Evolutionary conservation across 78 protist genomes (phyloP).

Genomic region (Anaeramoeba ignava): DNA sequence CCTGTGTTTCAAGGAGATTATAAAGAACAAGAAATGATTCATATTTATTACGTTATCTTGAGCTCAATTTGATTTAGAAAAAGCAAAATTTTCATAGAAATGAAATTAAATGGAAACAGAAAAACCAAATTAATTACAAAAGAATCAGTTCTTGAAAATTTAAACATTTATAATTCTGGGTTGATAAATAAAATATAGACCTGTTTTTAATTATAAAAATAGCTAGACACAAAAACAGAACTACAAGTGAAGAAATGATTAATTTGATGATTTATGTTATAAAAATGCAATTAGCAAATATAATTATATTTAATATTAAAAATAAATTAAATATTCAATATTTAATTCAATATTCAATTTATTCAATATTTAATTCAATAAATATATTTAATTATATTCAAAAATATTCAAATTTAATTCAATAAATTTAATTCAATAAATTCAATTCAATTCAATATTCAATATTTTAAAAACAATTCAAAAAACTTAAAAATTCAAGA

Average conservation of each 20-base stretch:
- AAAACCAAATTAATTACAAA: not conserved
- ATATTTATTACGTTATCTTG: not conserved
- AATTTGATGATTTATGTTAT: not conserved
- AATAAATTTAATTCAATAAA: too few relatives aligned
- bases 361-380: too few relatives aligned
- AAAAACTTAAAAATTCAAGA: too few relatives aligned
- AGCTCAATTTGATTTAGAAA: not conserved
- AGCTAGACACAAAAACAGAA: not conserved
- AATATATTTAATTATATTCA: too few relatives aligned
- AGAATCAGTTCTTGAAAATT: not conserved
- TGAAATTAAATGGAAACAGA: not conserved
- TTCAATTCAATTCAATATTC: too few relatives aligned
- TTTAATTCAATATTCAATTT: too few relatives aligned
- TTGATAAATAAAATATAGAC: not conserved
- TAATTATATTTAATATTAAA: too few relatives aligned
- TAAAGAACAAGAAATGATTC: too few relatives aligned
- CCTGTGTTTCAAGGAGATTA: too few relatives aligned
- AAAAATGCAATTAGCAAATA: not conserved
- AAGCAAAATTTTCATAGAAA: not conserved
- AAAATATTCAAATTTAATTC: too few relatives aligned
- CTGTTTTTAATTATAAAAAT: not conserved
- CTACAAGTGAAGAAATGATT: not conserved
- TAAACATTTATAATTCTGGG: not conserved
- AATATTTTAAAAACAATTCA: too few relatives aligned
- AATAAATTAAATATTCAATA: too few relatives aligned